phyloP scores from a whole-genome alignment of 2,329 filamentous ascomycete genomes.

The Anthostomella pinea region DNA sequence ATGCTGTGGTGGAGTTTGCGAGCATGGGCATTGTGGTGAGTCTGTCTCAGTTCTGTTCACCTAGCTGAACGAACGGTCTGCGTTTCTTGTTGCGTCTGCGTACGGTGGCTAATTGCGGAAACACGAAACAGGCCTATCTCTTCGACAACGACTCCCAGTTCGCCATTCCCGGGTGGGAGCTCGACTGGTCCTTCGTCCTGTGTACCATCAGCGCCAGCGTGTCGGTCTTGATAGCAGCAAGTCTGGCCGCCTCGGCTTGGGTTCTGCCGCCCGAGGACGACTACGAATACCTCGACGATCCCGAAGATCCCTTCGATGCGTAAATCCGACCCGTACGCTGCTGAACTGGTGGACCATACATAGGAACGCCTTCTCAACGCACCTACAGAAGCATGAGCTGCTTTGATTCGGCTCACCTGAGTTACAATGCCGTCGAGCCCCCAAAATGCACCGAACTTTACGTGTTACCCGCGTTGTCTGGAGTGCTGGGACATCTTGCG shows the following conservation, averaged over 20 bases:
- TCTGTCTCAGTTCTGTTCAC: conserved; percentile 20
- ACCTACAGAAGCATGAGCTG: no score
- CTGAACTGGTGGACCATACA: not conserved
- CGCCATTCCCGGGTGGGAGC: conserved; percentile 71
- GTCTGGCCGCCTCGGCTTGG: conserved; percentile 64
- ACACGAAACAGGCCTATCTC: conserved; percentile 64
- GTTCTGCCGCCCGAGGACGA: conserved; percentile 77
- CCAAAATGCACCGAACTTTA: no score
- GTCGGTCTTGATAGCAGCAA: conserved; percentile 51
- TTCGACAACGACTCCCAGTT: conserved; percentile 83
- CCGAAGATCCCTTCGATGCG: conserved; percentile 45
- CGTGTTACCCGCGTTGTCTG: no score
- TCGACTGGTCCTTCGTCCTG: conserved; percentile 77
- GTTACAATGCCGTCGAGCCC: no score
- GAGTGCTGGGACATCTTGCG: no score
- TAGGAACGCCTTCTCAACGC: no score
- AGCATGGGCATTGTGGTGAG: conserved; percentile 81
- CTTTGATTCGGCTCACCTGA: no score
- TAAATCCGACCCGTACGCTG: no score
- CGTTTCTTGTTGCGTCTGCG: not conserved
- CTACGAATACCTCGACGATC: conserved; percentile 67
- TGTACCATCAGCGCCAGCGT: conserved; percentile 56
- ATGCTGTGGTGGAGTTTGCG: conserved; percentile 68
- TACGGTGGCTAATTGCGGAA: not conserved
- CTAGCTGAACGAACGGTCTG: no score